Conservation (phyloP, 345 rosid genomes). For the Gossypium thurberi region DNA sequence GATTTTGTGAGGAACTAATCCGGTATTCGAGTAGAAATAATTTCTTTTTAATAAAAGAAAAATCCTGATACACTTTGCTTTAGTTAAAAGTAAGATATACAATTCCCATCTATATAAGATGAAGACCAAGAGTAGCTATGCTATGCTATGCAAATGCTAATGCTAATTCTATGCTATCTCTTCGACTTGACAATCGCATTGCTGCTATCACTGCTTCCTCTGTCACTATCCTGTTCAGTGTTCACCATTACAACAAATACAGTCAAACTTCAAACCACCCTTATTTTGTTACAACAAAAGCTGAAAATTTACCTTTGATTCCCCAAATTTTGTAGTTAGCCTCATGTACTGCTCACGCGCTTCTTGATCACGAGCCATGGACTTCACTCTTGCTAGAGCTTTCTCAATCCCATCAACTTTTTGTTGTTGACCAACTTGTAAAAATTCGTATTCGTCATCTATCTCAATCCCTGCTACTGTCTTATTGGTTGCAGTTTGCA, state of each 20-base stretch:
- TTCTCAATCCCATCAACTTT: constrained; percentile 47
- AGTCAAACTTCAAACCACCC: neutral
- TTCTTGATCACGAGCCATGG: constrained; percentile 51
- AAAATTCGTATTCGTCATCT: constrained; percentile 48
- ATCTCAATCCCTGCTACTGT: constrained; percentile 16
- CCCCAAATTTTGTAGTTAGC: constrained; percentile 31
- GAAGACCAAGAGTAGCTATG: neutral
- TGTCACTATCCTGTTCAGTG: constrained; percentile 21
- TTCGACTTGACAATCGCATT: neutral
- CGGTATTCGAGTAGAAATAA: neutral
- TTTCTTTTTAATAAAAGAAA: neutral
- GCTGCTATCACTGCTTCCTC: constrained; percentile 8
- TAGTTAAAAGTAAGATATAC: neutral
- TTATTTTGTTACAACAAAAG: neutral
- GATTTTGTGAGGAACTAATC: neutral
- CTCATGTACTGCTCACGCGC: constrained; percentile 67
- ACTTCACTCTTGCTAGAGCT: constrained; percentile 56
- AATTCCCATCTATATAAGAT: neutral
- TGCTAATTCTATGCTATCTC: neutral
- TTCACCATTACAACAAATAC: neutral
- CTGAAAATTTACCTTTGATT: constrained; percentile 25
- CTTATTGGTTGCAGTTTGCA: constrained; percentile 12
- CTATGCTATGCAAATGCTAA: neutral
- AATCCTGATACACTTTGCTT: neutral
- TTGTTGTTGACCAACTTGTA: constrained; percentile 44